A percentile compares a stretch with the other conserved stretches of the same genome.
phyloP scores from a whole-genome alignment of 2,329 filamentous ascomycete species.

The Amauroascus verrucosus region DNA sequence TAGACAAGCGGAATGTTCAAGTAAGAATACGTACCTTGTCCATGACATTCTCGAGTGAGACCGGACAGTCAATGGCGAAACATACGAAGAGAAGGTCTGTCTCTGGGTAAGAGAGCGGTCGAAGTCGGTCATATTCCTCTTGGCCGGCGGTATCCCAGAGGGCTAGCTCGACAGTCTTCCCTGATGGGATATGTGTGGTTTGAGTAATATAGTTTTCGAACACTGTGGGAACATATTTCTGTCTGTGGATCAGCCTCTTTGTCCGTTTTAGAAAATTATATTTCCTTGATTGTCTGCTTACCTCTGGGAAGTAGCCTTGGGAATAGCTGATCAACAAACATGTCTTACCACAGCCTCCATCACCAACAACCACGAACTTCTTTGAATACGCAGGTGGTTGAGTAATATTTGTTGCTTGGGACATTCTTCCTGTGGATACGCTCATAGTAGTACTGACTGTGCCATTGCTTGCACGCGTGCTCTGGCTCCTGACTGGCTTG shows the following conservation, averaged over 20 bases:
- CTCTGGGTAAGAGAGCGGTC: constrained; percentile 93
- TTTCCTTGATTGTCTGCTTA: constrained; percentile 30
- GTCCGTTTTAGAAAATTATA: neutral
- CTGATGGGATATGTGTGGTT: constrained; percentile 73
- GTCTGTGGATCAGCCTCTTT: constrained; percentile 11
- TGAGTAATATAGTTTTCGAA: constrained; percentile 99
- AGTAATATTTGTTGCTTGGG: constrained; percentile 69
- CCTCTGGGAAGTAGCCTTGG: constrained; percentile 97
- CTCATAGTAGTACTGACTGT: constrained; percentile 80
- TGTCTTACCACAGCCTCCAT: constrained; percentile 97
- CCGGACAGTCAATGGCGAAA: constrained; percentile 97
- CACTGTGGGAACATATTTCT: constrained; percentile 99
- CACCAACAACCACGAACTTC: constrained; percentile 97
- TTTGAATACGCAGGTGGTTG: constrained; percentile 91
- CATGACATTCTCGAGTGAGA: constrained; percentile 94
- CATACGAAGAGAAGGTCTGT: constrained; percentile 97
- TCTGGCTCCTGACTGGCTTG: constrained; percentile 44
- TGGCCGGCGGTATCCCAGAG: constrained; percentile 98
- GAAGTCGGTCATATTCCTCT: constrained; percentile 94
- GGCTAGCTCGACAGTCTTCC: constrained; percentile 91
- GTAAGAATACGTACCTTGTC: constrained; percentile 64
- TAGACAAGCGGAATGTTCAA: neutral
- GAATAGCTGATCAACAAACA: constrained; percentile 98
- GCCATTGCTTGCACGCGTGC: constrained; percentile 69
- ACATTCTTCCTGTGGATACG: constrained; percentile 60